These are phyloP conservation scores for Trametes sp. DNA, from an alignment of 1,284 basidiomycete species.

Conservation along the genomic window DNA sequence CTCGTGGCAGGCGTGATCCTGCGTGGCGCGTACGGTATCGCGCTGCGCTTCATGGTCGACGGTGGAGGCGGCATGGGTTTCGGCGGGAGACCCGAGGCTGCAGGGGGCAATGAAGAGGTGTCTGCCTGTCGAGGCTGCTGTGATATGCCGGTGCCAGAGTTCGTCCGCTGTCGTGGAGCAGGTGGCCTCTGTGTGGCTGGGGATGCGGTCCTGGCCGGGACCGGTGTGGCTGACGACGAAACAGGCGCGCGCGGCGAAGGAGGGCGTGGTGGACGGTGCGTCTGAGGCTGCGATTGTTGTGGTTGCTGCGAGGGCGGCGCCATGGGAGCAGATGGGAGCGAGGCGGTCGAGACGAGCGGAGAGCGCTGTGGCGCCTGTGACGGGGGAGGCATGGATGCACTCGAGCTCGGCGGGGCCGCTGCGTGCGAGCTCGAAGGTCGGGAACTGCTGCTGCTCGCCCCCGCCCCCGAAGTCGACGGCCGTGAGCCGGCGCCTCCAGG, in stretches of 20 bases:
- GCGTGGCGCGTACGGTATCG: slow-evolving; percentile 70
- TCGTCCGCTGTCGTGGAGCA: slow-evolving; percentile 30
- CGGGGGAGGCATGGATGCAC: slow-evolving; percentile 29
- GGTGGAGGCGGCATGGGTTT: slow-evolving; percentile 33
- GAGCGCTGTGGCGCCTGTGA: slow-evolving; percentile 28
- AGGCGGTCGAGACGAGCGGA: slow-evolving; percentile 24
- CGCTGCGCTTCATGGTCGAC: slow-evolving; percentile 30
- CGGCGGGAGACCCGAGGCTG: slow-evolving; percentile 24
- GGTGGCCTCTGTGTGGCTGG: slow-evolving; percentile 39
- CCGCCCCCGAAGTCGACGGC: slow-evolving; percentile 17
- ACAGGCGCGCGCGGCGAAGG: slow-evolving; percentile 41
- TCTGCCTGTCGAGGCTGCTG: slow-evolving; percentile 10
- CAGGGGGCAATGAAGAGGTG: slow-evolving; percentile 42
- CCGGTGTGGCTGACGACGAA: slow-evolving; percentile 28
- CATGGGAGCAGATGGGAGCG: slow-evolving; percentile 27
- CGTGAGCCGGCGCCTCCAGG: slow-evolving; percentile 32
- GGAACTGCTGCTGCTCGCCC: slow-evolving; percentile 23
- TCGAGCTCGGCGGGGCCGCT: slow-evolving; percentile 22
- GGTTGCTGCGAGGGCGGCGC: slow-evolving; percentile 17
- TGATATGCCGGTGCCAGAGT: slow-evolving; percentile 37
- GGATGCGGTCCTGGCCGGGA: slow-evolving; percentile 19
- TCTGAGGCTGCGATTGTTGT: slow-evolving; percentile 23
- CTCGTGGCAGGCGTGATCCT: slow-evolving; percentile 67
- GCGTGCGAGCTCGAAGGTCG: slow-evolving; percentile 29
- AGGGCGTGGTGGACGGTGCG: slow-evolving; percentile 7